These are phyloP conservation scores for Helotiales sp. DNA, from an alignment of 2,329 filamentous ascomycete genomes.

Conservation along the genomic window DNA sequence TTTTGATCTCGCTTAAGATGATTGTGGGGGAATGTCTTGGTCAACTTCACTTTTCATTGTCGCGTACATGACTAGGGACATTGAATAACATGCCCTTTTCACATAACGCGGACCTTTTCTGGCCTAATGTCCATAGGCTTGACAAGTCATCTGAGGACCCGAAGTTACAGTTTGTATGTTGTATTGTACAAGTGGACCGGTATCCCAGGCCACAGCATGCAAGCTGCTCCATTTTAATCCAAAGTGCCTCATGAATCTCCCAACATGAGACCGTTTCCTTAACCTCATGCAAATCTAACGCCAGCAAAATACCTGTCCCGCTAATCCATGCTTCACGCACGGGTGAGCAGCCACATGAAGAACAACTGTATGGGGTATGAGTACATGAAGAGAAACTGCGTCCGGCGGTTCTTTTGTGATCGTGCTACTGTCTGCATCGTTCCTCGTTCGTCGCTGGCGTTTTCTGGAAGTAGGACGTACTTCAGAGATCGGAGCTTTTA, in stretches of 20 bases:
- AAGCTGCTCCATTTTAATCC: neutral
- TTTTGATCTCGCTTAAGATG: neutral
- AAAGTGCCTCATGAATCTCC: neutral
- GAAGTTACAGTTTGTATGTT: neutral
- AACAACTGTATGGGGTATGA: conserved; percentile 92
- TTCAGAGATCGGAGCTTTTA: conserved; percentile 86
- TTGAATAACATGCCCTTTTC: too few relatives aligned
- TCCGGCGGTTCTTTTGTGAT: conserved; percentile 83
- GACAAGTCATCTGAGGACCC: neutral
- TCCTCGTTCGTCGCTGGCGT: conserved; percentile 63
- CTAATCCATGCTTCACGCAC: conserved; percentile 26
- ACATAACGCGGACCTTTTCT: too few relatives aligned
- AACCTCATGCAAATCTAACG: conserved; percentile 22
- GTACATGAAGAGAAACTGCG: conserved; percentile 92
- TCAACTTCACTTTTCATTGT: neutral
- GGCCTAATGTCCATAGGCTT: neutral
- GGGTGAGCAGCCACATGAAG: conserved; percentile 84
- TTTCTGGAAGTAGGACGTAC: conserved; percentile 93
- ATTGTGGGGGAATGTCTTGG: neutral
- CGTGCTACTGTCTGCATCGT: conserved; percentile 75
- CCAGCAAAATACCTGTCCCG: conserved; percentile 31
- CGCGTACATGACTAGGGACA: neutral
- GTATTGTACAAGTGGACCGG: neutral
- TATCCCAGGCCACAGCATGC: neutral
- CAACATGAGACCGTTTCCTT: neutral